Conservation (phyloP, 352 stramenopile species). For the Bremia lactucae region DNA sequence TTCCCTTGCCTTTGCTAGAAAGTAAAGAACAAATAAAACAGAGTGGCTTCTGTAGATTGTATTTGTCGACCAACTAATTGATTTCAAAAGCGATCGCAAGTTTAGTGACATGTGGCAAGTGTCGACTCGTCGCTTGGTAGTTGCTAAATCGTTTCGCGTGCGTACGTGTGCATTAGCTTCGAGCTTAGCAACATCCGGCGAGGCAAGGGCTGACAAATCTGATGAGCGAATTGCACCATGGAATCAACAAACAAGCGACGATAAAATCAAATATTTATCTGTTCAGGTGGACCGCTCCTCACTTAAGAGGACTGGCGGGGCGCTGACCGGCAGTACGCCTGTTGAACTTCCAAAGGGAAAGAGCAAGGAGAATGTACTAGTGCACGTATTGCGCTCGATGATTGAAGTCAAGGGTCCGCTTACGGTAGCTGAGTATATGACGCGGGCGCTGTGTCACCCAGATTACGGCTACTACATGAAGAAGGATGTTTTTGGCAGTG, state of each 20-base stretch:
- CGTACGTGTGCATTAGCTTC: not conserved
- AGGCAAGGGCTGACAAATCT: slow-evolving; percentile 5
- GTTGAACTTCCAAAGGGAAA: slow-evolving; percentile 28
- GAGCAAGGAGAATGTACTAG: slow-evolving; percentile 56
- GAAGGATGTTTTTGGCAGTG: slow-evolving; percentile 83
- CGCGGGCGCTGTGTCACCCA: slow-evolving; percentile 82
- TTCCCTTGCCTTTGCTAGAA: too few species aligned
- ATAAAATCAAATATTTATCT: slow-evolving; percentile 45
- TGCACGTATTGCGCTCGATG: slow-evolving; percentile 76
- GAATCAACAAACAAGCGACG: slow-evolving; percentile 34
- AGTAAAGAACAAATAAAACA: too few species aligned
- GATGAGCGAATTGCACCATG: slow-evolving; percentile 47
- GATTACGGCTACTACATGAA: slow-evolving; percentile 94
- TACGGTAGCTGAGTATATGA: slow-evolving; percentile 93
- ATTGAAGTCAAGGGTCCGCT: slow-evolving; percentile 90
- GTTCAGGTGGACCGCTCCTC: slow-evolving; percentile 61
- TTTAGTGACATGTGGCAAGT: slow-evolving; percentile 23
- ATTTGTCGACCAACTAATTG: too few species aligned
- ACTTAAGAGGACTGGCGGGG: slow-evolving; percentile 43
- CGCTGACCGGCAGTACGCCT: slow-evolving; percentile 12
- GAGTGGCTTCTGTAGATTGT: too few species aligned
- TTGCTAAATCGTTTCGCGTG: not conserved
- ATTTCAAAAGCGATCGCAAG: too few species aligned
- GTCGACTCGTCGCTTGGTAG: slow-evolving; percentile 9
- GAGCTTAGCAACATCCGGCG: slow-evolving; percentile 3